Conservation (phyloP, 345 rosid genomes). For the Pseudoturritis turrita region DNA sequence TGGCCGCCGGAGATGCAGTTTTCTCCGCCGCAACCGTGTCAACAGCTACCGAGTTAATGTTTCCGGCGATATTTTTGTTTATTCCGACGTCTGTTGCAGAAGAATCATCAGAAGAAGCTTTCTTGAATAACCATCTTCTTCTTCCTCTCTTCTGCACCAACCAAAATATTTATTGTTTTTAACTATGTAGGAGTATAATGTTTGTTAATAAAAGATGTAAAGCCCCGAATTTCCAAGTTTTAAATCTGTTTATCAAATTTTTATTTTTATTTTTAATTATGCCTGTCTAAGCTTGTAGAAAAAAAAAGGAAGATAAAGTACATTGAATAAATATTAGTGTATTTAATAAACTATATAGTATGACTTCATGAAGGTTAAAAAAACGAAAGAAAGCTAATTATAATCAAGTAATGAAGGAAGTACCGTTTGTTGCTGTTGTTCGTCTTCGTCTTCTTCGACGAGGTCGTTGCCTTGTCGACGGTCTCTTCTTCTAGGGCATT, state of each 20-base stretch:
- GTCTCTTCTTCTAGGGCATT: conserved; percentile 43
- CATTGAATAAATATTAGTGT: not conserved
- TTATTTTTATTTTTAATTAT: not conserved
- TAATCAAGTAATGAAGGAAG: not conserved
- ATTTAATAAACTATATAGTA: not conserved
- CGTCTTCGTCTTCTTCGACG: conserved; percentile 44
- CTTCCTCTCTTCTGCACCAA: conserved; percentile 61
- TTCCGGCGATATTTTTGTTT: not conserved
- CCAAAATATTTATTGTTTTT: too few relatives aligned
- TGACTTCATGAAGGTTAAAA: not conserved
- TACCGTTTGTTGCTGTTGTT: conserved; percentile 40
- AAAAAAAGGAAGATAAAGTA: too few relatives aligned
- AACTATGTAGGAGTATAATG: too few relatives aligned
- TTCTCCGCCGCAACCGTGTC: conserved; percentile 6
- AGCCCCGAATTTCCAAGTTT: not conserved
- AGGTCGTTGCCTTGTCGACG: conserved; percentile 6
- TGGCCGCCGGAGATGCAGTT: conserved; percentile 57
- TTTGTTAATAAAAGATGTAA: not conserved
- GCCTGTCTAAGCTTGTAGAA: not conserved
- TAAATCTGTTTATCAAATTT: not conserved
- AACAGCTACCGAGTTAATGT: not conserved
- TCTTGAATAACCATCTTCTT: conserved; percentile 65
- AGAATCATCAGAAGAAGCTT: conserved; percentile 39
- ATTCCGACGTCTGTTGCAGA: conserved; percentile 9
- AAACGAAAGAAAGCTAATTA: not conserved